Evolutionary conservation across 768 basidiomycete genomes (phyloP).

Genomic region (Mycena rebaudengoi): DNA sequence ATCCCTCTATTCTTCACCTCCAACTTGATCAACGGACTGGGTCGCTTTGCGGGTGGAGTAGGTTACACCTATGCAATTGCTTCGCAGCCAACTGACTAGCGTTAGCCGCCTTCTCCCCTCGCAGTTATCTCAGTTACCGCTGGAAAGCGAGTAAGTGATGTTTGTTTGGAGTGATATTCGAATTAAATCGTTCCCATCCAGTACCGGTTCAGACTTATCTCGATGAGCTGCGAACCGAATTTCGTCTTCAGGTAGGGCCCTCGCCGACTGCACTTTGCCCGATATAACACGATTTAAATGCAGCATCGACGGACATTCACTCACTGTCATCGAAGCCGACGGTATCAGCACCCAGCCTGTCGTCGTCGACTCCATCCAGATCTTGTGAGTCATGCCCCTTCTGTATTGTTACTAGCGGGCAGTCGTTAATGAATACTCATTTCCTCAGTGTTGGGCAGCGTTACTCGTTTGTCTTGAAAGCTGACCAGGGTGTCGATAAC

Average conservation of each 20-base stretch:
- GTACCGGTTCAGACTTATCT: conserved; percentile 17
- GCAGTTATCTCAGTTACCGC: conserved; percentile 41
- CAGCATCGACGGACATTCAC: conserved; percentile 36
- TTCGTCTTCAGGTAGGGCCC: conserved; percentile 13
- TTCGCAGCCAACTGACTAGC: conserved; percentile 29
- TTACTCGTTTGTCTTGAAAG: conserved; percentile 48
- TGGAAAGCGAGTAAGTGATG: conserved; percentile 45
- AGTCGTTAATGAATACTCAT: neutral
- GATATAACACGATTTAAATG: conserved; percentile 21
- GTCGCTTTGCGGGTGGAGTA: conserved; percentile 42
- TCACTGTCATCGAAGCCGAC: conserved; percentile 47
- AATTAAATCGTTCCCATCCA: neutral
- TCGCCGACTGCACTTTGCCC: neutral
- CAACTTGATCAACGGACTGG: conserved; percentile 44
- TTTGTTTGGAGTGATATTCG: conserved; percentile 39
- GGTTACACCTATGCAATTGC: conserved; percentile 21
- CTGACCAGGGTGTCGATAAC: conserved; percentile 51
- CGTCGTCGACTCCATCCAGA: conserved; percentile 27
- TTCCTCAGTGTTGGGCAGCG: conserved; percentile 38
- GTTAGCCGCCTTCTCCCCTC: conserved; percentile 34
- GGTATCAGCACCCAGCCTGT: conserved; percentile 37
- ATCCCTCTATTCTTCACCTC: conserved; percentile 35
- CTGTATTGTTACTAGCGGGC: neutral
- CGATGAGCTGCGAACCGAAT: conserved; percentile 15
- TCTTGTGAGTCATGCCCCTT: neutral